Percentiles rank a stretch among this genome's conserved stretches.
These are phyloP conservation scores for Phaeolepiota aurea DNA, from an alignment of 768 basidiomycete genomes.

Conservation along the genomic window DNA sequence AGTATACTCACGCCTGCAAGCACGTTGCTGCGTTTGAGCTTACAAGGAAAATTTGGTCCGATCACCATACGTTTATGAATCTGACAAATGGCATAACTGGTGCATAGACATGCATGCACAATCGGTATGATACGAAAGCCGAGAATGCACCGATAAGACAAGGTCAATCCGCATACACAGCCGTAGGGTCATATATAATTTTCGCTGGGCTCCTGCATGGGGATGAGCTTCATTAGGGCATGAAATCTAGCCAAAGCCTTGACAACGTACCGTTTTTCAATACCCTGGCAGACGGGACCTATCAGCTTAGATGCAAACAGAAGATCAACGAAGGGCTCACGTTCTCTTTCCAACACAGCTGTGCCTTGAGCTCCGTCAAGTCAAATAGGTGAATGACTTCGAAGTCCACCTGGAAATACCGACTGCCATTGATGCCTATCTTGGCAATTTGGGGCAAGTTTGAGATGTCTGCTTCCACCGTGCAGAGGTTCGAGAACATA, in stretches of 20 bases:
- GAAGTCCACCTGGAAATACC: constrained; percentile 23
- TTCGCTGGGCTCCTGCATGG: constrained; percentile 28
- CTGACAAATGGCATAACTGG: no score
- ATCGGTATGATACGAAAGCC: no score
- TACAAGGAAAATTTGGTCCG: no score
- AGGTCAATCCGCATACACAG: neutral
- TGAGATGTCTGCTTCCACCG: constrained; percentile 17
- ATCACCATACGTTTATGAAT: no score
- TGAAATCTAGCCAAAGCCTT: no score
- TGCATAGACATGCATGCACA: no score
- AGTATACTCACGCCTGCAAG: constrained; percentile 69
- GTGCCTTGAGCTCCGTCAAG: constrained; percentile 42
- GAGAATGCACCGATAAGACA: no score
- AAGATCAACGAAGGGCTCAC: constrained; percentile 27
- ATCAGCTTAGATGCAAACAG: no score
- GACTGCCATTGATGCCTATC: neutral
- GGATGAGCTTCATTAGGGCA: no score
- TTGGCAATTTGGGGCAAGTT: neutral
- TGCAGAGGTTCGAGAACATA: constrained; percentile 20
- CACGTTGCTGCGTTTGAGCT: constrained; percentile 89
- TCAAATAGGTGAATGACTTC: constrained; percentile 45
- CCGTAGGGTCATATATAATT: constrained; percentile 18
- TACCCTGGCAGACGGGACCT: no score
- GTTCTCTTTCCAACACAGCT: constrained; percentile 42
- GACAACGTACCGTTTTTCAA: constrained; percentile 26